Evolutionary conservation across 1,284 basidiomycete genomes (phyloP).

Genomic region (Pseudozyma pruni): DNA sequence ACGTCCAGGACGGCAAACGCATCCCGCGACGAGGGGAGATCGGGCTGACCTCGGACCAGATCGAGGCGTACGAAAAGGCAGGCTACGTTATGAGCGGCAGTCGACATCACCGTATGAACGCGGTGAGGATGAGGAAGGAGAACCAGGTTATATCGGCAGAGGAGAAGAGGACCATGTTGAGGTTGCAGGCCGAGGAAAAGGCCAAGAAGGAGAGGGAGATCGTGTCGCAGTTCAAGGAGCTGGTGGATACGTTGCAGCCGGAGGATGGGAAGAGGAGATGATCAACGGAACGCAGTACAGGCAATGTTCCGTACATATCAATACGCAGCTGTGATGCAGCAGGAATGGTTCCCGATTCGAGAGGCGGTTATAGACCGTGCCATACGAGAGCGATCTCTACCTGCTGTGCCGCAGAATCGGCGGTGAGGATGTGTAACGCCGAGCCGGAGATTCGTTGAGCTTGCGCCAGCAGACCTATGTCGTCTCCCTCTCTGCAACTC

Average conservation of each 20-base stretch:
- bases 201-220: conserved; percentile 81
- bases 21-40: conserved; percentile 99
- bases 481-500: background rate
- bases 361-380: conserved; percentile 31
- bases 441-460: conserved; percentile 22
- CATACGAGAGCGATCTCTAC: conserved; percentile 35
- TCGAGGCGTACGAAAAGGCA: conserved; percentile 83
- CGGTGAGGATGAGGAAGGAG: conserved; percentile 96
- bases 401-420: conserved; percentile 2
- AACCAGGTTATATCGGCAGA: conserved; percentile 95
- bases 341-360: no score
- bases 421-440: conserved; percentile 8
- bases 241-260: conserved; percentile 54
- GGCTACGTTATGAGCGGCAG: conserved; percentile 99
- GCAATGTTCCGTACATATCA: no score
- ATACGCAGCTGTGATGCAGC: no score
- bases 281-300: no score
- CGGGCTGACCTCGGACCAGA: conserved; percentile 85
- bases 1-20: conserved; percentile 86
- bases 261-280: background rate
- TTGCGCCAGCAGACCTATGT: background rate
- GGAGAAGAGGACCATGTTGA: conserved; percentile 92
- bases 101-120: conserved; percentile 84
- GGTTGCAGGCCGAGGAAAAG: conserved; percentile 91
- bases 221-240: conserved; percentile 66